A percentile compares a stretch with the other conserved stretches of the same genome.
phyloP scores from a whole-genome alignment of 2,329 filamentous ascomycete genomes.

The Dactylonectria estremocensis region DNA sequence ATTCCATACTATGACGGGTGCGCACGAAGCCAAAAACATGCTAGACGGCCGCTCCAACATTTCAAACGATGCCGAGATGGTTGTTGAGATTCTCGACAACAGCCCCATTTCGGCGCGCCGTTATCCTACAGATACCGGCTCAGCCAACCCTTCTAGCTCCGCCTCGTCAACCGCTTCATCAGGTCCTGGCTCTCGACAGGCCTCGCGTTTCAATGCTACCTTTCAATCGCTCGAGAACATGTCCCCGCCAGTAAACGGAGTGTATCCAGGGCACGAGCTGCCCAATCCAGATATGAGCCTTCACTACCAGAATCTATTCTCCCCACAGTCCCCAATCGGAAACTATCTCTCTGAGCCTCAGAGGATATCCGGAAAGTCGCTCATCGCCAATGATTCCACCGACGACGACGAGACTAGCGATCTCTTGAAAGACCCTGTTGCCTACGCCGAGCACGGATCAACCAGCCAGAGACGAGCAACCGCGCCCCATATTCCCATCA shows the following conservation, averaged over 20 bases:
- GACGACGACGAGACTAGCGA: slow-evolving; percentile 80
- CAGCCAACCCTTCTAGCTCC: slow-evolving; percentile 37
- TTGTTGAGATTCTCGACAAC: slow-evolving; percentile 70
- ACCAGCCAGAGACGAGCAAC: slow-evolving; percentile 74
- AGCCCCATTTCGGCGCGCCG: slow-evolving; percentile 53
- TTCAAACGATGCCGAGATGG: slow-evolving; percentile 66
- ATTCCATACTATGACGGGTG: slow-evolving; percentile 68
- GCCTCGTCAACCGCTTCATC: slow-evolving; percentile 57
- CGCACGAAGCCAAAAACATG: slow-evolving; percentile 70
- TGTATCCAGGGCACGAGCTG: slow-evolving; percentile 70
- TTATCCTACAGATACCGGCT: slow-evolving; percentile 42
- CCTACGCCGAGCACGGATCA: slow-evolving; percentile 75
- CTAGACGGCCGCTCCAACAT: slow-evolving; percentile 70
- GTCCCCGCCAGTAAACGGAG: slow-evolving; percentile 71
- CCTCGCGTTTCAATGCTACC: slow-evolving; percentile 72
- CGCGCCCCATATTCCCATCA: slow-evolving; percentile 79
- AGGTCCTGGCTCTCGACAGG: slow-evolving; percentile 63
- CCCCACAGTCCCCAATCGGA: slow-evolving; percentile 80
- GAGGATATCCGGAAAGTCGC: slow-evolving; percentile 76
- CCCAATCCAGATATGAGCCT: slow-evolving; percentile 69
- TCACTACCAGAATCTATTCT: slow-evolving; percentile 77
- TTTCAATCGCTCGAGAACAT: slow-evolving; percentile 75
- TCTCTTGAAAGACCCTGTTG: slow-evolving; percentile 80
- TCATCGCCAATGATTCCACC: slow-evolving; percentile 78
- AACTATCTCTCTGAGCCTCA: slow-evolving; percentile 76